These are phyloP conservation scores for Protea cynaroides DNA, from an alignment of 164 flowering plant species.

Conservation along the genomic window DNA sequence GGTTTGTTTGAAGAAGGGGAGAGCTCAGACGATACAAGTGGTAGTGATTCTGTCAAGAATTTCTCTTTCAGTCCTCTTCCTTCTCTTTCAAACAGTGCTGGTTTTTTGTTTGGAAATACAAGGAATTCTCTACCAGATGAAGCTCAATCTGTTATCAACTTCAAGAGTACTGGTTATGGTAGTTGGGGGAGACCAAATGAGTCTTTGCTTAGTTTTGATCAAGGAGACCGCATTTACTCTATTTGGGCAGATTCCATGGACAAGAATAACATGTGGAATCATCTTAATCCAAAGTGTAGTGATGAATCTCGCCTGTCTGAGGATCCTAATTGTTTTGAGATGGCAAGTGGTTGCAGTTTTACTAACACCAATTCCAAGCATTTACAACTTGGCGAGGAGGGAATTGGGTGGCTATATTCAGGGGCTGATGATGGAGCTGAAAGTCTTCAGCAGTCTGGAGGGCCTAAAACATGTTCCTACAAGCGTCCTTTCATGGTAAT, in stretches of 20 bases:
- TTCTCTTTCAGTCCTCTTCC: constrained; percentile 18
- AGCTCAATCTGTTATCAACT: constrained; percentile 39
- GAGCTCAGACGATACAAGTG: constrained; percentile 13
- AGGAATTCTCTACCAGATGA: constrained; percentile 19
- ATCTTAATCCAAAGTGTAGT: constrained; percentile 9
- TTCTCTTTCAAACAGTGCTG: constrained; percentile 8
- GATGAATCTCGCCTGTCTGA: constrained; percentile 19
- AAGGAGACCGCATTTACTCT: constrained; percentile 23
- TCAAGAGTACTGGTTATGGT: constrained; percentile 33
- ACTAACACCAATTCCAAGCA: constrained; percentile 13
- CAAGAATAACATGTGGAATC: constrained; percentile 17
- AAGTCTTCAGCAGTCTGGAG: constrained; percentile 21
- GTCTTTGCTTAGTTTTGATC: constrained; percentile 54
- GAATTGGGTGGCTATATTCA: constrained; percentile 37
- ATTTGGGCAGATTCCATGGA: constrained; percentile 32
- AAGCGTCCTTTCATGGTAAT: constrained; percentile 57
- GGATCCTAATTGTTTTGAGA: constrained; percentile 28
- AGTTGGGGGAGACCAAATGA: constrained; percentile 21
- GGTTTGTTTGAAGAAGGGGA: constrained; percentile 18
- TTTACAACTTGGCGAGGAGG: constrained; percentile 19
- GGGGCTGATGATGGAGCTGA: constrained; percentile 21
- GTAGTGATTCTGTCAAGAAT: constrained; percentile 9
- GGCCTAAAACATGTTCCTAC: constrained; percentile 21
- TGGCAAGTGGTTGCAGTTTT: constrained; percentile 19
- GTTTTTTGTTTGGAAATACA: constrained; percentile 10